Base-by-base conservation (phyloP, 1,284 basidiomycete genomes). In the Tilletia horrida region DNA sequence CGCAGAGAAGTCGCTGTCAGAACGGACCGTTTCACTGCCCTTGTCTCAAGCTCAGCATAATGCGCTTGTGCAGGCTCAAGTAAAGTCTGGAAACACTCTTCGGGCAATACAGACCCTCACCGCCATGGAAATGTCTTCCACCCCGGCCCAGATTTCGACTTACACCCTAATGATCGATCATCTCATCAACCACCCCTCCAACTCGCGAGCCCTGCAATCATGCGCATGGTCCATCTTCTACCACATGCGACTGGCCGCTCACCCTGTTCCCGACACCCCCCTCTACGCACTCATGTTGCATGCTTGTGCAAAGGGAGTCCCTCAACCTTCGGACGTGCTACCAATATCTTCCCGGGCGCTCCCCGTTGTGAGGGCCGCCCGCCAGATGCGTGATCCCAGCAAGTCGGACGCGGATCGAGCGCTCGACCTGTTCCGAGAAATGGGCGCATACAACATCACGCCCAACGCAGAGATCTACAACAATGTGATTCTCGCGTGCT, bases 161-260 rank as follows among this genome's bases (percentile, higher is more conserved):
- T 81, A 81, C 63, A 76, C 80, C 25, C 50, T 81, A 25, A 55
- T 76, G 4, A 73, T 78, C 31, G 67, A 73, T n/a, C 72, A 70
- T 6, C 65, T 78, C 31, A 31, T 69, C 7, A 67, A 69, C 47
- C 67, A 74, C 29, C 67, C 55, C 14, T 59, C 55, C 3, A 21
- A 66, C 23, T 44, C 71, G 18, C 67, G 68, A 2, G 73, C 69
- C 31, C 4, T 75, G 18, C 71, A 75, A 35, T 68, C 70, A 11
- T 18, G 73, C 13, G 75, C 68, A 1, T 96, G 92, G 92, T 92
- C 97, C 76, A 85, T 97, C 27, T 97, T 93, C 81, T 85, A 91
- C 1, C 93, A 97, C 81, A 96, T 97, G 91, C 91, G 96, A 64
- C 91, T 97, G 65, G 89, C 91, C 6, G 92, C 94, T 0, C 93